Evolutionary conservation across 164 flowering plant species (phyloP), one percentile per base, ranked within the genome.

Genomic region (Sextonia rubra): DNA sequence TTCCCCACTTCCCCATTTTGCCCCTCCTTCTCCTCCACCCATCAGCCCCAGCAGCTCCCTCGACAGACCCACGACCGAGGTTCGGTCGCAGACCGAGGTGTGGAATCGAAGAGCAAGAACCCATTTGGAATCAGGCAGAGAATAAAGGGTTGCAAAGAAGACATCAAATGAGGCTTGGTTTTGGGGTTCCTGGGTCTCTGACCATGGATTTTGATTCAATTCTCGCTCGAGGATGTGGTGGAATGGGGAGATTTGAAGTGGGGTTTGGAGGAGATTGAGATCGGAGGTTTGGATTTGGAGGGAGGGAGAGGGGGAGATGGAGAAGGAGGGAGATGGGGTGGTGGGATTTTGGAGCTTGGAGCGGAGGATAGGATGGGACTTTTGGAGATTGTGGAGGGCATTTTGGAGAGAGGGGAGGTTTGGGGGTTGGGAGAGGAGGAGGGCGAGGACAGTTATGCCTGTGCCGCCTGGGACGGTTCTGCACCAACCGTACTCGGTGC

Each of bases 401-500:
- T 20, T 76, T 76, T 84, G 87, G 81, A 92, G 85, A 71, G 63
- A 20, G 1, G 79, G 8, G 62, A 74, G 12, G 27, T 88, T 72
- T 0, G 87, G 88, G 2, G 80, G 79, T 70, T 78, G 76, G 1
- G 89, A 81, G 80, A 90, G 73, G 81, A 88, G 91, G 68, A 92
- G 75, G 72, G 86, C 81, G 6, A 90, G 75, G 67, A 88, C 95
- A 8, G 97, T 85, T n/a, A 85, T 85, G 81, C 98, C 97, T 9
- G 97, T 92, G 82, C 99, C 99, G 58, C 82, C 80, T 18, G 84
- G 83, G 1, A 89, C 89, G 47, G 94, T 90, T 67, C 76, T 74
- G 84, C 88, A 87, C 99, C 95, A 92, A 74, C 90, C 85, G 76
- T 68, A 73, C 83, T 94, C 99, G 68, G 92, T 89, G 79, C 84